Evolutionary conservation across 148 eudicot genomes (phyloP), one percentile per base, ranked within the genome.

Genomic region (Camellia lanceoleosa): DNA sequence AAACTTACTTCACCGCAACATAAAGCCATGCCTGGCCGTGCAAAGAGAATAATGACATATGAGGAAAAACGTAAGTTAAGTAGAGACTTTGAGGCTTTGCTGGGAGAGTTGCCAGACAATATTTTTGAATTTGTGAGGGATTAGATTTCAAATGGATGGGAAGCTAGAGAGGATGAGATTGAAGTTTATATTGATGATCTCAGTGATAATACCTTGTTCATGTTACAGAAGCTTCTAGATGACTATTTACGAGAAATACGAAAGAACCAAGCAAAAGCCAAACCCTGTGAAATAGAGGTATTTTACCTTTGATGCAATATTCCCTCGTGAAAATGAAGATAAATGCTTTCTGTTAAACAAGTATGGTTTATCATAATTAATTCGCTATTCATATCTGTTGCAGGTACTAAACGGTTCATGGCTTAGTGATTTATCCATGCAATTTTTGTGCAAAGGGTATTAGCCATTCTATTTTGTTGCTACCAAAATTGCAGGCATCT

Each of bases 251-350:
- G 42, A 61, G 91, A 83, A 71, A 92, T 85, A 61, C 81, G 81
- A 70, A 81, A 82, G 62, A 84, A 69, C 76, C 74, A 47, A 20
- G 70, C 81, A 12, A 87, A 78, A 78, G 88, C 91, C 19, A 91
- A 92, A 76, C 86, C 91, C 44, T 87, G 90, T 86, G 93, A 90
- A 74, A 90, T 90, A 78, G 95, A 92, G 95, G 95, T 92, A 88
- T 8, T 70, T 60, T 76, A 13, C 52, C 67, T 42, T 78, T 51
- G 74, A 47, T 68, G 52, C 72, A n/a, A 9, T 8, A 9, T 38
- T 30, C 12, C 3, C 43, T 15, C 20, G 11, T 51, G n/a, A 18
- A 71, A 51, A 52, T 59, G 43, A 69, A 79, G 18, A 65, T 23
- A 43, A 72, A 42, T 1, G 44, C 59, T 71, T 55, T 7, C 38